Percentiles rank a stretch among this genome's conserved stretches.
Evolutionary conservation across 2,329 filamentous ascomycete species (phyloP).

Genomic region (Apiospora hydei): DNA sequence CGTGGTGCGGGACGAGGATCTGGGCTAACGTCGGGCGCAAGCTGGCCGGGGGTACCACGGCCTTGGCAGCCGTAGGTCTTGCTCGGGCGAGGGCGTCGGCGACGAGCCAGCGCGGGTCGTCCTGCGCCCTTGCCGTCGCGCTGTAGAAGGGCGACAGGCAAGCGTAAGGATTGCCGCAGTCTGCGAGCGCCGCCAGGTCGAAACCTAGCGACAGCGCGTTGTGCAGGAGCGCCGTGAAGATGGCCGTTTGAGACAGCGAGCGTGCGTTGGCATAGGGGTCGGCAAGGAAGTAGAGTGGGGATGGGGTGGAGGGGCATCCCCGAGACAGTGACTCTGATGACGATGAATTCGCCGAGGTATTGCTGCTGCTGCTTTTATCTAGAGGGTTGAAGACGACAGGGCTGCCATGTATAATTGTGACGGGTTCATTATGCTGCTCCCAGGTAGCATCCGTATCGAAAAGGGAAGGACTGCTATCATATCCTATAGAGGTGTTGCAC

Average conservation of each 20-base stretch:
- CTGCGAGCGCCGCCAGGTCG: slow-evolving; percentile 32
- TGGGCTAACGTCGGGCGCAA: slow-evolving; percentile 47
- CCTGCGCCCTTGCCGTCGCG: slow-evolving; percentile 27
- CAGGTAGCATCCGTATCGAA: background rate
- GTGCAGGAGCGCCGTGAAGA: slow-evolving; percentile 35
- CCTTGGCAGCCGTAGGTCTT: background rate
- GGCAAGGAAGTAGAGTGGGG: background rate
- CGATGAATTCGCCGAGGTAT: background rate
- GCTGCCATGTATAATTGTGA: too few relatives aligned
- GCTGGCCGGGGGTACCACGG: slow-evolving; percentile 39
- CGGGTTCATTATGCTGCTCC: background rate
- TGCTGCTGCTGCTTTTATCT: background rate
- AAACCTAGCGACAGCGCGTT: slow-evolving; percentile 40
- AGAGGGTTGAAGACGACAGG: background rate
- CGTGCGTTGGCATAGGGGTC: slow-evolving; percentile 26
- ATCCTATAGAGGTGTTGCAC: background rate
- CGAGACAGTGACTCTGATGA: background rate
- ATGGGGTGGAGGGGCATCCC: background rate
- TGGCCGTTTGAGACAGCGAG: slow-evolving; percentile 29
- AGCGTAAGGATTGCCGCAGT: slow-evolving; percentile 32
- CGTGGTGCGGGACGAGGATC: slow-evolving; percentile 47
- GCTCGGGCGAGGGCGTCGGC: slow-evolving; percentile 25
- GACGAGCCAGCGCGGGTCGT: slow-evolving; percentile 35
- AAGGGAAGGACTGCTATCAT: background rate
- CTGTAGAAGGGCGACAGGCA: slow-evolving; percentile 46